Evolutionary conservation across 441 rosid genomes (phyloP), one percentile per base, ranked within the genome.

Genomic region (Daphne laureola): DNA sequence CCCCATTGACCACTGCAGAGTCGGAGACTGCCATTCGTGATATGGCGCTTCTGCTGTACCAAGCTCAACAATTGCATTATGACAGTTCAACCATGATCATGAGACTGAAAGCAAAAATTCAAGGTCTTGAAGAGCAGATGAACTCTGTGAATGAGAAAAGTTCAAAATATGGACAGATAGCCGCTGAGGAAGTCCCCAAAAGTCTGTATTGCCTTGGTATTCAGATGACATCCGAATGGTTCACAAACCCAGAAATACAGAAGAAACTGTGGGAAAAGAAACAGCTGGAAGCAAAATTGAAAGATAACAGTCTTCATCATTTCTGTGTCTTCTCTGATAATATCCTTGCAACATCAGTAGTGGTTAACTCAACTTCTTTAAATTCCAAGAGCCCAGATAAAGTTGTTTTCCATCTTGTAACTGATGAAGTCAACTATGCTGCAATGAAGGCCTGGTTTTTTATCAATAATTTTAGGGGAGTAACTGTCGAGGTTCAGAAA

Each of bases 181-280:
- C 98, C 59, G 97, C 98, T 4, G 98, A 93, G 70, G 96, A 89
- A 74, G 90, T 87, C 17, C 98, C 98, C 12, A 93, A 93, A 78
- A 90, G 97, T 65, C 80, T 93, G 14, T 93, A 85, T 73, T 93
- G 98, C 58, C 84, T 93, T 16, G 98, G 97, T 48, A 86, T 93
- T 66, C 79, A 75, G 58, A 64, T 93, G 66, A 80, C 98, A 11
- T 80, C 84, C 0, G 86, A 86, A 58, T 93, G 98, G 97, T 90
- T 80, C 68, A 76, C 68, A 67, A 85, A 80, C 63, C 61, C 64
- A 14, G 75, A 67, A 26, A 45, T 87, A 41, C 87, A 67, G 61
- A 73, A 64, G 63, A 77, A 65, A 64, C 70, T 65, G 14, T 57
- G 61, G 44, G 85, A 74, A 45, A 72, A 74, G 65, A 61, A 51